Base-by-base conservation (phyloP, 2,329 filamentous ascomycete species). In the Aspergillus sclerotialis region DNA sequence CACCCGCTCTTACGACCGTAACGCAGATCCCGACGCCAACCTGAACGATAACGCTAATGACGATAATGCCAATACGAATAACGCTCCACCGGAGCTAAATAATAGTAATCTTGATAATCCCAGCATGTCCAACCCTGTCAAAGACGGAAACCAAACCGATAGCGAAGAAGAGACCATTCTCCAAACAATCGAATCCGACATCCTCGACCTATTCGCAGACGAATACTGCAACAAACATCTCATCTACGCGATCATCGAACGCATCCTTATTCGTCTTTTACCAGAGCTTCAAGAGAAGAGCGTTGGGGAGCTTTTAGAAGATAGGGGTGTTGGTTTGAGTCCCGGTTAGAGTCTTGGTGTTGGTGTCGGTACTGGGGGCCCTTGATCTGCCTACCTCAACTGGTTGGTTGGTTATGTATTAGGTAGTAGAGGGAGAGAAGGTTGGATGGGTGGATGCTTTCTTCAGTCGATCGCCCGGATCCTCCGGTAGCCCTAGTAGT, bases 221-320 rank as follows among this genome's bases (percentile, higher is more conserved):
- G 70, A 75, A 33, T 94, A 94, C 64, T 82, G 88, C 63, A 98
- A 98, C 64, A 93, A 89, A 65, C 88, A 95, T 64, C 67, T 96
- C 19, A 68, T 94, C 48, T 94, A 94, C 54, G 72, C 78, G 28
- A 70, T 92, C 30, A 65, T 96, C 21, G 92, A 98, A 64, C 64
- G 90, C 38, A 58, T 94, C 2, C 68, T 95, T n/a, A 75, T 87
- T 37, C 78, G 82, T 44, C 61, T 96, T 42, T 76, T 94, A 54
- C 92, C 92, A 4, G 92, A 98, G 64, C 59, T 96, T 50, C 72
- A 72, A 35, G 82, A 86, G 50, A 79, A 76, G 55, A 78, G 79
- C 24, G 74, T 86, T 18, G 69, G 71, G 36, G 84, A 87, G 50
- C 62, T 94, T 36, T 77, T 84, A 74, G 80, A 78, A 43, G 83